Percentiles rank a stretch among this genome's conserved stretches.
Evolutionary conservation across 2,329 filamentous ascomycete species (phyloP).

Genomic region (Beauveria medogensis): DNA sequence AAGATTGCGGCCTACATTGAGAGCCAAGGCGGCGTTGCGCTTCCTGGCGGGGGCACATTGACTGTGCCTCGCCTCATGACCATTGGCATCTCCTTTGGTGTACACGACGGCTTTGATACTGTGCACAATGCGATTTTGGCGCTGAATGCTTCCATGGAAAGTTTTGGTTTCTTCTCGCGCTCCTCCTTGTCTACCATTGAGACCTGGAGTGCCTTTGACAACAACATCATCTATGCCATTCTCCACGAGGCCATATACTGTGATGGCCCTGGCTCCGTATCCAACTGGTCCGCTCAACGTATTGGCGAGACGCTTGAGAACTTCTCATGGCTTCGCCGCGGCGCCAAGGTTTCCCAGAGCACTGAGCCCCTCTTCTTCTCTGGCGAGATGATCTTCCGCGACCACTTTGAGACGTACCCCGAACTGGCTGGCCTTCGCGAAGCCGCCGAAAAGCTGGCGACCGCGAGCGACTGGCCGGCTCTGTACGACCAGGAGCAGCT

Average conservation of each 20-base stretch:
- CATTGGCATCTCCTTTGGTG: constrained; percentile 69
- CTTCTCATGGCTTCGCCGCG: constrained; percentile 44
- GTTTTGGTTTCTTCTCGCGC: constrained; percentile 67
- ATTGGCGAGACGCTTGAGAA: constrained; percentile 42
- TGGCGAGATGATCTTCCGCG: constrained; percentile 86
- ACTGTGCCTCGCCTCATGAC: constrained; percentile 69
- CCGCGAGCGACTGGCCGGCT: constrained; percentile 59
- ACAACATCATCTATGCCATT: constrained; percentile 73
- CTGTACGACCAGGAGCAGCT: constrained; percentile 72
- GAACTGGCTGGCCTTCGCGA: constrained; percentile 63
- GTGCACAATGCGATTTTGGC: constrained; percentile 69
- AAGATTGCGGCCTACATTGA: constrained; percentile 58
- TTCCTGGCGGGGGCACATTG: constrained; percentile 66
- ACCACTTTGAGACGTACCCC: constrained; percentile 73
- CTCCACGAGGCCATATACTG: constrained; percentile 87
- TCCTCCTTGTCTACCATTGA: constrained; percentile 65
- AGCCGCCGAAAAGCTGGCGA: constrained; percentile 64
- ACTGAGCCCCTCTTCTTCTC: constrained; percentile 64
- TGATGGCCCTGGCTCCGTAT: constrained; percentile 51
- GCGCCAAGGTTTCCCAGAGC: constrained; percentile 15
- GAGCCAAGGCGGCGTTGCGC: constrained; percentile 43
- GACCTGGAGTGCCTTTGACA: constrained; percentile 60
- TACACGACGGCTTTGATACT: constrained; percentile 66
- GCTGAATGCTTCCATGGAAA: constrained; percentile 63
- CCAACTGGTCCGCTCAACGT: constrained; percentile 68